Conservation (phyloP, 1,284 basidiomycete genomes). For the Ceratobasidium sp. region DNA sequence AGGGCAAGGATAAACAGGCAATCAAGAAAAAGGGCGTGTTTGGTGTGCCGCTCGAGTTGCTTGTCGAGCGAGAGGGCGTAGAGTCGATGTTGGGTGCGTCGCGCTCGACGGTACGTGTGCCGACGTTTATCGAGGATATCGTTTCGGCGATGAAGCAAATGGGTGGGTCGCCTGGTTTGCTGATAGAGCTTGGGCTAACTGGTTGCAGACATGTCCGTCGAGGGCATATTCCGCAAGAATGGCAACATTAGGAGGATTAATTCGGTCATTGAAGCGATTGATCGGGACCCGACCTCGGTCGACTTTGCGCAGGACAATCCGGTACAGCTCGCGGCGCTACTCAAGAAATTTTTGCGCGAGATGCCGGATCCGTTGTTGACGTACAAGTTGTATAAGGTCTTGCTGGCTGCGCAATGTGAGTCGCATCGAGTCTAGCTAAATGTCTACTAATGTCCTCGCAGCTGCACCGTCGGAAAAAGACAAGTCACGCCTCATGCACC, state of each 20-base stretch:
- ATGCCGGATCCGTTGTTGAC: slow-evolving; percentile 96
- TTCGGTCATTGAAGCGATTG: slow-evolving; percentile 89
- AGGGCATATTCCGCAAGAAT: slow-evolving; percentile 98
- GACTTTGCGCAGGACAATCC: slow-evolving; percentile 95
- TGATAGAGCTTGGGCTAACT: slow-evolving; percentile 1
- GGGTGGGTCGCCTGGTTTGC: slow-evolving; percentile 68
- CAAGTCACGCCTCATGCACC: slow-evolving; percentile 77
- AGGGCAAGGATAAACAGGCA: slow-evolving; percentile 83
- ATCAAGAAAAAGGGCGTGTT: slow-evolving; percentile 97
- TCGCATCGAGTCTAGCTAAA: slow-evolving; percentile 6
- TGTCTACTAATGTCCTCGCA: slow-evolving; percentile 72
- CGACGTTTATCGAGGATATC: slow-evolving; percentile 97
- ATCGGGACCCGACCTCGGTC: slow-evolving; percentile 88
- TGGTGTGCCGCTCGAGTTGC: slow-evolving; percentile 88
- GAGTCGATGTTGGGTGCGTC: slow-evolving; percentile 92
- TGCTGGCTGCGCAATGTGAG: slow-evolving; percentile 58
- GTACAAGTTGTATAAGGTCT: slow-evolving; percentile 88
- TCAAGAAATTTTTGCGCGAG: slow-evolving; percentile 97
- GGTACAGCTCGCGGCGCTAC: slow-evolving; percentile 93
- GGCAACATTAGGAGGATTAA: slow-evolving; percentile 95
- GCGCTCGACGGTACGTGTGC: slow-evolving; percentile 84
- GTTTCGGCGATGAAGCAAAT: slow-evolving; percentile 98
- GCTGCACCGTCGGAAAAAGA: slow-evolving; percentile 63
- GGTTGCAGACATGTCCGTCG: slow-evolving; percentile 91
- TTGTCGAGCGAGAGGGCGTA: slow-evolving; percentile 94